These are phyloP conservation scores for Alternaria metachromatica DNA, from an alignment of 2,329 filamentous ascomycete genomes.

Conservation along the genomic window DNA sequence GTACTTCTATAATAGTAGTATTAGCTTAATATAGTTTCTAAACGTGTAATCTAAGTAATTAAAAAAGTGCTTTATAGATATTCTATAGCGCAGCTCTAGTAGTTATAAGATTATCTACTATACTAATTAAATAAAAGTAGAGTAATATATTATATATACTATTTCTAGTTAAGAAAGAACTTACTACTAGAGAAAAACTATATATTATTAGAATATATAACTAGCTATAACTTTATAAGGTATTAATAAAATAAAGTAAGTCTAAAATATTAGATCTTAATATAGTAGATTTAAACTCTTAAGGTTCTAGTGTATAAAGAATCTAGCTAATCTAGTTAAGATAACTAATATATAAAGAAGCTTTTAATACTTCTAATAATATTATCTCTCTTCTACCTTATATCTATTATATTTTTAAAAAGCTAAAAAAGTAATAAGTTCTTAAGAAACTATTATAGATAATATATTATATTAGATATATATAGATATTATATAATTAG, in stretches of 20 bases:
- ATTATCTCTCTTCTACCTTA: background rate
- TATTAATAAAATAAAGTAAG: background rate
- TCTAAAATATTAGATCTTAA: background rate
- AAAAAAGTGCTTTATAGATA: background rate
- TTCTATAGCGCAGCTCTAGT: conserved; percentile 4
- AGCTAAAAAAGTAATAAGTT: background rate
- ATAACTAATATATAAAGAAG: conserved; percentile 7
- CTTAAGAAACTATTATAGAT: background rate
- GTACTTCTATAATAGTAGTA: conserved; percentile 8
- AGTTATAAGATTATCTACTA: background rate
- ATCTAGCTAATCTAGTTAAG: background rate
- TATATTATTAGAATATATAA: background rate
- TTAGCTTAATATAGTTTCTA: conserved; percentile 8
- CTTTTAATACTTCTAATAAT: background rate
- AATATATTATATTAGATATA: conserved; percentile 1
- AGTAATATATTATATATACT: background rate
- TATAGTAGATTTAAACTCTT: background rate
- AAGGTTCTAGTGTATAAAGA: background rate
- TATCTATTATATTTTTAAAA: background rate
- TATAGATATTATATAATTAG: background rate
- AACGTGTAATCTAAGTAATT: conserved; percentile 1
- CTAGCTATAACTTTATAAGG: background rate
- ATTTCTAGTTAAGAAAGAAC: background rate
- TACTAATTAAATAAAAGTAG: background rate
- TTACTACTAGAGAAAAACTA: background rate